Evolutionary conservation across 257 asterid genomes (phyloP).

Genomic region (Scutellaria minor): DNA sequence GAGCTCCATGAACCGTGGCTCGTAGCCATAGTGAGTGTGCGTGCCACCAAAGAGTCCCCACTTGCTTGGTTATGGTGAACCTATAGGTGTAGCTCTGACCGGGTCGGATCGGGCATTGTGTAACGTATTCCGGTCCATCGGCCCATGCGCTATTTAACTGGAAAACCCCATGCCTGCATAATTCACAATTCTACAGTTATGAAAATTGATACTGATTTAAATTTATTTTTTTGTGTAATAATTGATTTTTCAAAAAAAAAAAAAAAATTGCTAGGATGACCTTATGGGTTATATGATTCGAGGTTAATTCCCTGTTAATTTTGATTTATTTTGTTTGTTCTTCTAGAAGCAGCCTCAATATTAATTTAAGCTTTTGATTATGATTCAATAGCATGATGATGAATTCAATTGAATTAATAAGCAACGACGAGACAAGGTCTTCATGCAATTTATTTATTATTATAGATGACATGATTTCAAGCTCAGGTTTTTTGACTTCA

Average conservation of each 20-base stretch:
- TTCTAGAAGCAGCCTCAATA: too few species aligned
- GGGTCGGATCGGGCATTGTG: conserved; percentile 75
- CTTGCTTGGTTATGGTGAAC: conserved; percentile 61
- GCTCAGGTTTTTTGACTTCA: not conserved
- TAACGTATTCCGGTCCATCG: conserved; percentile 64
- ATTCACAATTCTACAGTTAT: not conserved
- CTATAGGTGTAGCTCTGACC: conserved; percentile 64
- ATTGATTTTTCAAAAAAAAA: not conserved
- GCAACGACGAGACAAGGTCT: not conserved
- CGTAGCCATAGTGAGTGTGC: conserved; percentile 70
- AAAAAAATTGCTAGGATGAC: not conserved
- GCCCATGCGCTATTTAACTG: conserved; percentile 77
- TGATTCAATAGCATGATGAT: too few species aligned
- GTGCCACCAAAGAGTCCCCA: conserved; percentile 94
- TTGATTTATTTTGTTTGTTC: not conserved
- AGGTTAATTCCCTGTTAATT: not conserved
- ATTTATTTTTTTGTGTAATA: not conserved
- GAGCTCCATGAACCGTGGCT: conserved; percentile 70
- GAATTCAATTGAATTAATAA: not conserved
- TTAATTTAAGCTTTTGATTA: too few species aligned
- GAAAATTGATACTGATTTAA: too few species aligned
- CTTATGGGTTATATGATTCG: too few species aligned
- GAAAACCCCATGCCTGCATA: conserved; percentile 72
- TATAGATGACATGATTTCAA: not conserved
- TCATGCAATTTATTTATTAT: not conserved